Evolutionary conservation across 1,139 yeast genomes (phyloP), one percentile per base, ranked within the genome.

Genomic region (Kodamaea sp.): DNA sequence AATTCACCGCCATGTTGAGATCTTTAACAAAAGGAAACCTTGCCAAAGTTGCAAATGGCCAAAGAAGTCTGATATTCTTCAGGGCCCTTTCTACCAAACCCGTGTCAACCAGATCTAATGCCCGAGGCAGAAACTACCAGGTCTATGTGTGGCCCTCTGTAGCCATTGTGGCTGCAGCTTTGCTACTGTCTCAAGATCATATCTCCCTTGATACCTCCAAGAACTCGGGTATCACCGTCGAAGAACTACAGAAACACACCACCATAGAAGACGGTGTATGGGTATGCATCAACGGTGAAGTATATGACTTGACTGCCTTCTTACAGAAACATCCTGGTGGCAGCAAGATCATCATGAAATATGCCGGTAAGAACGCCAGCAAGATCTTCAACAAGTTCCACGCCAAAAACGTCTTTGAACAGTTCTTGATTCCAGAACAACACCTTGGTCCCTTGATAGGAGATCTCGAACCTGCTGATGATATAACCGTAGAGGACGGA

Each of bases 371-470:
- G 39, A 80, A 76, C 45, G 80, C 80, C 6, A 74, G 81, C 19
- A 73, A 71, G 47, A 78, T 73, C 9, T 76, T 76, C 53, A 78
- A 74, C 42, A 95, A 95, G n/a, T 73, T 90, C 41, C 98, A 90
- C 58, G 94, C 96, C 0, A 76, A 83, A 14, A 92, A 84, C 48
- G 83, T 89, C 7, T 66, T 89, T 31, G 78, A 51, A 12, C 69
- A 68, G 48, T 69, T 68, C 40, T 59, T 70, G 46, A 52, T 56
- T 1, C 48, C 52, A 4, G 47, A 64, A 33, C 54, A 50, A 29
- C 67, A 60, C 41, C 44, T 51, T 34, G 73, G 73, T 3, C 62
- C 57, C 12, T 18, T 28, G 22, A 19, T 25, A 6, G 34, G 30
- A 15, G 29, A 26, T 24, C 9, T 24, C 24, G 26, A 12, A 29